Evolutionary conservation across 1,284 basidiomycete genomes (phyloP).

Genomic region (Retiboletus flavoniger): DNA sequence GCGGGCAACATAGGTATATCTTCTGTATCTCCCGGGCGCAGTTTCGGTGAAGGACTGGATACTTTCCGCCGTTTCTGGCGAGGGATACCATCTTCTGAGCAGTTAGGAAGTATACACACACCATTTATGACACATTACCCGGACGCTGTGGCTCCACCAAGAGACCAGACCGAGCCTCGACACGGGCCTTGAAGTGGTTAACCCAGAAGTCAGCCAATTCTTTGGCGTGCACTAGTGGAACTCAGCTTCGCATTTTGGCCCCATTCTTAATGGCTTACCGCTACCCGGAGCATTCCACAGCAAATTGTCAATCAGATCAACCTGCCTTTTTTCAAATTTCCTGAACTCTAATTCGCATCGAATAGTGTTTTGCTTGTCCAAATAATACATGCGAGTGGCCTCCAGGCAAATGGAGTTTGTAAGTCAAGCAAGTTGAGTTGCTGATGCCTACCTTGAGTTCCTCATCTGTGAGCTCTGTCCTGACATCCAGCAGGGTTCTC

Average conservation of each 20-base stretch:
- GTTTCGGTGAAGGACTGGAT: background rate
- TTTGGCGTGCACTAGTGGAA: slow-evolving; percentile 56
- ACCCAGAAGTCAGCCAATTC: slow-evolving; percentile 69
- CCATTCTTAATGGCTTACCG: slow-evolving; percentile 43
- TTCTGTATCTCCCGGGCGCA: background rate
- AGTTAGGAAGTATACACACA: slow-evolving; percentile 1
- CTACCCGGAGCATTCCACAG: slow-evolving; percentile 66
- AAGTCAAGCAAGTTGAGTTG: background rate
- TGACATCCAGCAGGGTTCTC: slow-evolving; percentile 53
- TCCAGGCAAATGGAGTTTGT: slow-evolving; percentile 26
- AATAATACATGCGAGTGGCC: slow-evolving; percentile 65
- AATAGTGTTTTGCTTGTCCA: slow-evolving; percentile 57
- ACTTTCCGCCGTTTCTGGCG: slow-evolving; percentile 30
- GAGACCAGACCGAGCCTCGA: slow-evolving; percentile 59
- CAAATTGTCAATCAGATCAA: slow-evolving; percentile 56
- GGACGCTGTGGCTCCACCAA: slow-evolving; percentile 41
- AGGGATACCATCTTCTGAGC: slow-evolving; percentile 17
- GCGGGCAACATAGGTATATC: background rate
- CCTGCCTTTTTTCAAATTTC: slow-evolving; percentile 54
- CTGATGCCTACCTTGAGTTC: slow-evolving; percentile 59
- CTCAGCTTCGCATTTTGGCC: slow-evolving; percentile 7
- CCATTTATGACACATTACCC: slow-evolving; percentile 9
- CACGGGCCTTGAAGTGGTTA: slow-evolving; percentile 63
- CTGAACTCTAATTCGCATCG: slow-evolving; percentile 52
- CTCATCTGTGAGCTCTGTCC: slow-evolving; percentile 75